Evolutionary conservation across 2,329 filamentous ascomycete species (phyloP).

Genomic region (Xylaria sp.): DNA sequence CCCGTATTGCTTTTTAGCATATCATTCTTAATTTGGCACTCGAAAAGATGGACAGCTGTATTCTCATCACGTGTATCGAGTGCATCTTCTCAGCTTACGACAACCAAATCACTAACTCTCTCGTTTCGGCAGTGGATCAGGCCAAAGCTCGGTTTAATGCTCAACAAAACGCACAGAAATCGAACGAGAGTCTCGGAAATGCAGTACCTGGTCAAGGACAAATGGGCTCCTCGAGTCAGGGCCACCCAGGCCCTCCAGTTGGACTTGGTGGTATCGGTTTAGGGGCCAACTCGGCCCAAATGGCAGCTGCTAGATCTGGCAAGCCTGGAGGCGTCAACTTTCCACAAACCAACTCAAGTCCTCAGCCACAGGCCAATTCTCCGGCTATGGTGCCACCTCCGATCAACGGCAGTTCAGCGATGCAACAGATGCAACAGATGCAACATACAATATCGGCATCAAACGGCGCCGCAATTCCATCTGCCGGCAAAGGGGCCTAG

Average conservation of each 20-base stretch:
- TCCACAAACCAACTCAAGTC: conserved; percentile 43
- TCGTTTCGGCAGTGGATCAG: conserved; percentile 45
- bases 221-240: conserved; percentile 35
- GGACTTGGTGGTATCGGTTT: conserved; percentile 49
- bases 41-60: neutral
- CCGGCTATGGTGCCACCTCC: conserved; percentile 37
- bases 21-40: neutral
- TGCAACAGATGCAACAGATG: conserved; percentile 32
- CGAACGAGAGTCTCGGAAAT: conserved; percentile 45
- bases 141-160: conserved; percentile 49
- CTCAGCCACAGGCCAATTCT: conserved; percentile 42
- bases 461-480: conserved; percentile 38
- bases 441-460: conserved; percentile 30
- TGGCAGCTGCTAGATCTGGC: conserved; percentile 40
- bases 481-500: conserved; percentile 44
- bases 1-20: neutral
- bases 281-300: conserved; percentile 43
- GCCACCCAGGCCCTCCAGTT: conserved; percentile 46
- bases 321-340: conserved; percentile 43
- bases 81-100: conserved; percentile 3
- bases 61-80: conserved; percentile 2
- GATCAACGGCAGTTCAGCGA: conserved; percentile 43
- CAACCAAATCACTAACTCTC: conserved; percentile 26
- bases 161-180: conserved; percentile 44
- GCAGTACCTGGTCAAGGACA: conserved; percentile 39